Percentiles rank a stretch among this genome's conserved stretches.
Conservation (phyloP, 768 basidiomycete species). For the Boletales sp. region DNA sequence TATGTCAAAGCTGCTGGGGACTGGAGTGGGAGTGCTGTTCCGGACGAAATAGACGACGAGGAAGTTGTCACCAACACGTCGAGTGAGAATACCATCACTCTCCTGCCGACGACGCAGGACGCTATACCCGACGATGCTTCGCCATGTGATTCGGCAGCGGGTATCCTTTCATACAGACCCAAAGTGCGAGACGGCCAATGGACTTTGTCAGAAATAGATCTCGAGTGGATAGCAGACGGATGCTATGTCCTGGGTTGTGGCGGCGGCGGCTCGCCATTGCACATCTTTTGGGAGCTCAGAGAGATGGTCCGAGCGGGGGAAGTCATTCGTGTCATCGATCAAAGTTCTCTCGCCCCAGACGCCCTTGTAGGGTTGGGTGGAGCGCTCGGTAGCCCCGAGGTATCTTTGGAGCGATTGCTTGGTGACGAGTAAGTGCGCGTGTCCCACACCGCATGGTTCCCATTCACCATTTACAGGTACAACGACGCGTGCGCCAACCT, state of each 20-base stretch:
- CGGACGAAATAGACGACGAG: slow-evolving; percentile 18
- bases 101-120: slow-evolving; percentile 1
- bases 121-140: slow-evolving; percentile 7
- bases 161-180: slow-evolving; percentile 36
- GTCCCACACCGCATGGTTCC: not conserved
- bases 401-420: slow-evolving; percentile 35
- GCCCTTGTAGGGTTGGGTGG: slow-evolving; percentile 41
- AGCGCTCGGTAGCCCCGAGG: slow-evolving; percentile 42
- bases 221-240: slow-evolving; percentile 61
- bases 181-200: slow-evolving; percentile 39
- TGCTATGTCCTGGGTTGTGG: slow-evolving; percentile 62
- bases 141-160: slow-evolving; percentile 15
- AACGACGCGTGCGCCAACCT: slow-evolving; percentile 31
- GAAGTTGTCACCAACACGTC: slow-evolving; percentile 1
- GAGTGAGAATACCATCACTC: slow-evolving; percentile 1
- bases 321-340: slow-evolving; percentile 43
- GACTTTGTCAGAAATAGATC: slow-evolving; percentile 44
- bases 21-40: slow-evolving; percentile 27
- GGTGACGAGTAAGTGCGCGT: slow-evolving; percentile 34
- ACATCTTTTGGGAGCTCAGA: slow-evolving; percentile 46
- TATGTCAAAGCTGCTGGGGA: slow-evolving; percentile 64
- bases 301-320: slow-evolving; percentile 52
- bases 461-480: slow-evolving; percentile 20
- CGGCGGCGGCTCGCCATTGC: slow-evolving; percentile 59
- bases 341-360: slow-evolving; percentile 39